Conservation (phyloP, 1,284 basidiomycete genomes). For the Exobasidium cylindrosporum region DNA sequence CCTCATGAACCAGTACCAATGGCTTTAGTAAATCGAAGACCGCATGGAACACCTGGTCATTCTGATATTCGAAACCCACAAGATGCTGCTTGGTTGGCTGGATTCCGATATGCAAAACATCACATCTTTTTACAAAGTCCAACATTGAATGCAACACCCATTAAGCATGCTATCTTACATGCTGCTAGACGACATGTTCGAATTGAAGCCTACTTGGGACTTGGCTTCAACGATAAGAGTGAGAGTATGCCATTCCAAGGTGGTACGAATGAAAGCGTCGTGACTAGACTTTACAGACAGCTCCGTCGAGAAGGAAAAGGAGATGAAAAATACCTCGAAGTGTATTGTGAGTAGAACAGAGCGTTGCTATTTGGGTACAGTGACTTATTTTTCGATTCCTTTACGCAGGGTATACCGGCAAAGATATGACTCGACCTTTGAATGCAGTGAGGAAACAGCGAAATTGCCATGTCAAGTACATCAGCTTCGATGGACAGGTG, state of each 20-base stretch:
- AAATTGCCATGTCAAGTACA: constrained; percentile 70
- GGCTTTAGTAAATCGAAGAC: constrained; percentile 69
- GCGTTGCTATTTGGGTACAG: background rate
- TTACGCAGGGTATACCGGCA: constrained; percentile 59
- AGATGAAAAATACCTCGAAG: constrained; percentile 62
- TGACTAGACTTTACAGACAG: constrained; percentile 63
- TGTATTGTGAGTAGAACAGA: constrained; percentile 60
- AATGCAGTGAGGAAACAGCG: constrained; percentile 72
- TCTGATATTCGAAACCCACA: constrained; percentile 67
- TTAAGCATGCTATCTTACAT: constrained; percentile 67
- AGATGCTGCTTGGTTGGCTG: constrained; percentile 73
- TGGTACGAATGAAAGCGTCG: constrained; percentile 75
- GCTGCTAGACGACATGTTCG: constrained; percentile 66
- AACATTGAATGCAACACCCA: constrained; percentile 70
- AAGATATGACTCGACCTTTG: constrained; percentile 70
- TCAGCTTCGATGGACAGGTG: constrained; percentile 69
- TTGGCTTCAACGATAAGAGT: constrained; percentile 59
- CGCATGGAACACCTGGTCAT: constrained; percentile 65
- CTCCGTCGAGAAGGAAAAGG: constrained; percentile 46
- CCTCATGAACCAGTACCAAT: constrained; percentile 65
- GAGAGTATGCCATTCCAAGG: constrained; percentile 74
- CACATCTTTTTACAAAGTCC: constrained; percentile 69
- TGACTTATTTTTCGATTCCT: background rate
- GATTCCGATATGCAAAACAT: constrained; percentile 66
- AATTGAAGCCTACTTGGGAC: constrained; percentile 59